Evolutionary conservation across 768 basidiomycete species (phyloP), one percentile per base, ranked within the genome.

Genomic region (Exsudoporus frostii): DNA sequence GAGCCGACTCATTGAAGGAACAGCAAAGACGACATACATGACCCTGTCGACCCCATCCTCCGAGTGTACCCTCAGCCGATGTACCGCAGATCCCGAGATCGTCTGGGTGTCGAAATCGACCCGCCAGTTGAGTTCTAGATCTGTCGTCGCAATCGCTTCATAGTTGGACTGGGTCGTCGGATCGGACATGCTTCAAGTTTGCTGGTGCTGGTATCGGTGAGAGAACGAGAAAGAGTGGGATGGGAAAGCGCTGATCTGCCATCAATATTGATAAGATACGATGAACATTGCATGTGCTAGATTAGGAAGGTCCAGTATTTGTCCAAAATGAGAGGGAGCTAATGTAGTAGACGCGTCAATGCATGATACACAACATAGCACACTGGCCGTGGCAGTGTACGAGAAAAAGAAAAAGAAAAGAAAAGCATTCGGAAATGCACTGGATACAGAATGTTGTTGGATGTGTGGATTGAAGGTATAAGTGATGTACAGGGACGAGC

Each of bases 101-200:
- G 77, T 71, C 60, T 85, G 70, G 4, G 74, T 65, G 0, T 75
- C 61, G 66, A 92, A 97, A 71, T 97, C 85, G 57, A 97, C 71
- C 0, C 61, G 71, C 93, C 92, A 96, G 58, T 88, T 79, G 46
- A 97, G 81, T 20, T 79, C 71, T 15, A 93, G 71, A 65, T 91
- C 83, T 34, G 80, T 76, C 1, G 88, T 84, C 3, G 74, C 68
- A 58, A 94, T 78, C 43, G 85, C 72, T 5, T 72, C 67, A 69
- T 90, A 92, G 73, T 97, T 97, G 22, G 91, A 80, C 63, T 92
- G 88, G 0, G 88, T 86, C 0, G 90, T 83, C 19, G 84, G 85
- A 64, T 91, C 88, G 24, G 66, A 51, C 53, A 57, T 54, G 22
- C 2, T 37, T 33, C 17, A 27, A 7, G 8, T 27, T 42, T 42